phyloP scores from a whole-genome alignment of 371 early-diverging fungal species.

The Zychaea mexicana region DNA sequence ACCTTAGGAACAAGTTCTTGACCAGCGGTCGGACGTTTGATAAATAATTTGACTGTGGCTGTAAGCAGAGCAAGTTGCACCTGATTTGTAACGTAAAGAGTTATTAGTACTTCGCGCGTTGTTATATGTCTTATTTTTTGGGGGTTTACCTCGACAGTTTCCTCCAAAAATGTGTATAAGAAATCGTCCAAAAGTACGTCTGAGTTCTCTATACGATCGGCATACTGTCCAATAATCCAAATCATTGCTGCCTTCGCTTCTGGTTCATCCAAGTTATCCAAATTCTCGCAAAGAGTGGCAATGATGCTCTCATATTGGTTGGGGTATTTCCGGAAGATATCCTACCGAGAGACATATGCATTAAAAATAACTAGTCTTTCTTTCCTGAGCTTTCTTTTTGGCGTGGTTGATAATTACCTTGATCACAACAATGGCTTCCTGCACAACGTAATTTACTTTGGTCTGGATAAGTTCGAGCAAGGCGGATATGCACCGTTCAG shows the following conservation, averaged over 20 bases:
- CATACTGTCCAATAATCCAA: constrained; percentile 98
- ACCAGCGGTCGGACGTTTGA: constrained; percentile 86
- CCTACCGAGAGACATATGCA: constrained; percentile 42
- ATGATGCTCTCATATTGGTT: constrained; percentile 87
- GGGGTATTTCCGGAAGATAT: constrained; percentile 94
- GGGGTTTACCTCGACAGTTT: constrained; percentile 68
- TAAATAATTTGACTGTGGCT: constrained; percentile 93
- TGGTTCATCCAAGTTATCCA: constrained; percentile 90
- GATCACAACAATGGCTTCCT: constrained; percentile 91
- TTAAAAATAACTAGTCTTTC: neutral
- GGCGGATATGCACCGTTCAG: constrained; percentile 86
- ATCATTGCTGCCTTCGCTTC: constrained; percentile 93
- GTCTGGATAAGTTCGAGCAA: constrained; percentile 91
- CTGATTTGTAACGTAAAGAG: constrained; percentile 25
- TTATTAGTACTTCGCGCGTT: no score
- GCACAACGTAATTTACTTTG: constrained; percentile 89
- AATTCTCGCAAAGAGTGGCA: constrained; percentile 84
- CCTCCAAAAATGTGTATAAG: constrained; percentile 69
- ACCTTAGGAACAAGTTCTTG: constrained; percentile 91
- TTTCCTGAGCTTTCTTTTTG: neutral
- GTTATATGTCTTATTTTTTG: no score
- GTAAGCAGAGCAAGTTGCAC: constrained; percentile 94
- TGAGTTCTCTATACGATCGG: constrained; percentile 89
- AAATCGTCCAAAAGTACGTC: constrained; percentile 80
- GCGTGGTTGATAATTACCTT: no score